Evolutionary conservation across 495 filamentous ascomycete genomes (phyloP).

Genomic region (Filosporella fistucella): DNA sequence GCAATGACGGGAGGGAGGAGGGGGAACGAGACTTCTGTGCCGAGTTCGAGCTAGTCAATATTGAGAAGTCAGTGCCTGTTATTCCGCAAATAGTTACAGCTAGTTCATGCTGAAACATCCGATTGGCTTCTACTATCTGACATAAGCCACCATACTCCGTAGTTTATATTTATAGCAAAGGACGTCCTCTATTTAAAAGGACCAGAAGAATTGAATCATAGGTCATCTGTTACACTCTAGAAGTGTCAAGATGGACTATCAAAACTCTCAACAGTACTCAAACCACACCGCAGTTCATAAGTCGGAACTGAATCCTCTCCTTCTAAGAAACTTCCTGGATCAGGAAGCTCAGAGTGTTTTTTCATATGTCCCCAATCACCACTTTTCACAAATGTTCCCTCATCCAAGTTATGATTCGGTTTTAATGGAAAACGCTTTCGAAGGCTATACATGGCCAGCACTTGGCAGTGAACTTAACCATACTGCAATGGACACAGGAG

Average conservation of each 20-base stretch:
- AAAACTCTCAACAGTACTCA: too few species aligned
- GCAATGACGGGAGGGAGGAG: neutral
- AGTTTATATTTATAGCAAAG: neutral
- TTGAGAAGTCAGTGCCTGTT: neutral
- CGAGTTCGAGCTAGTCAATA: neutral
- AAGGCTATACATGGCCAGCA: neutral
- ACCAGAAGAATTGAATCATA: too few species aligned
- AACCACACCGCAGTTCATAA: too few species aligned
- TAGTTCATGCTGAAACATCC: neutral
- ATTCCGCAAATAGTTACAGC: neutral
- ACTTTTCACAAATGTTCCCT: neutral
- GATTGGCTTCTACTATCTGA: neutral
- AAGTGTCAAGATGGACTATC: too few species aligned
- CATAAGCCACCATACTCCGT: neutral
- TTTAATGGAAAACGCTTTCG: neutral
- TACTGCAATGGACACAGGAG: too few species aligned
- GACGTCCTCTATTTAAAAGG: too few species aligned
- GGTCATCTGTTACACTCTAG: too few species aligned
- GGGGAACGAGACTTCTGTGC: neutral
- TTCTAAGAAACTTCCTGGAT: too few species aligned
- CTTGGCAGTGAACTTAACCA: neutral
- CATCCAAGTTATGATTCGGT: neutral
- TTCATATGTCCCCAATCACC: too few species aligned
- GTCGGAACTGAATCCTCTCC: too few species aligned
- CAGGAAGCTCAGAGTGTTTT: too few species aligned